Evolutionary conservation across 306 rosid genomes (phyloP), one percentile per base, ranked within the genome.

Genomic region (Quercus cerris): DNA sequence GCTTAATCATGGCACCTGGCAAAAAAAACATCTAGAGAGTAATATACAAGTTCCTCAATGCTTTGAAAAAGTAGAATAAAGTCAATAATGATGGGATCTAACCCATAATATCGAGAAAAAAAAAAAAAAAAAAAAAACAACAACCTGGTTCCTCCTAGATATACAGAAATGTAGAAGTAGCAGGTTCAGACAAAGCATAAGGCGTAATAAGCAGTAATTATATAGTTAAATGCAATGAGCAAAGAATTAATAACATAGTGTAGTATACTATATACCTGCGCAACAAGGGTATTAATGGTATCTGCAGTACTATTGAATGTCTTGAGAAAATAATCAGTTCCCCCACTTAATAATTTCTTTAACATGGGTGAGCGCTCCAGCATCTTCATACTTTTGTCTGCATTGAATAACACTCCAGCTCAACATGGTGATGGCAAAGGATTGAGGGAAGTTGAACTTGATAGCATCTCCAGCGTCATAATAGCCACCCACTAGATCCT

Each of bases 321-420:
- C 91, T 96, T 96, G 81, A 96, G 93, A 55, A 96, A 78, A 87
- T 91, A 96, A 87, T 96, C 99, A 46, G 92, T 78, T 1, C n/a
- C 99, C 99, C 98, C 98, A 96, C 80, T 96, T 96, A 20, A 96
- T 96, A 28, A 90, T 77, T 2, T 96, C 99, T 85, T 90, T 93
- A 4, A 87, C 91, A 78, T 96, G 98, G 73, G 83, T 74, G 30
- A 96, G 99, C 70, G 93, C 99, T 11, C 99, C 97, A n/a, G 89
- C 91, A 68, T 98, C 99, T 74, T 96, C 97, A 61, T 93, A 96
- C 80, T 93, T 96, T 5, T 92, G 90, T 51, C 94, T 96, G 78
- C 93, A 96, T 78, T 96, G 98, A 38, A 96, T 96, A 2, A 96
- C 99, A 33, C 98, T 96, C 99, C 99, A 96, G 78, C 99, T 96